Evolutionary conservation across 2,329 filamentous ascomycete genomes (phyloP), one percentile per base, ranked within the genome.

Genomic region (Pseudocercospora eumusae): DNA sequence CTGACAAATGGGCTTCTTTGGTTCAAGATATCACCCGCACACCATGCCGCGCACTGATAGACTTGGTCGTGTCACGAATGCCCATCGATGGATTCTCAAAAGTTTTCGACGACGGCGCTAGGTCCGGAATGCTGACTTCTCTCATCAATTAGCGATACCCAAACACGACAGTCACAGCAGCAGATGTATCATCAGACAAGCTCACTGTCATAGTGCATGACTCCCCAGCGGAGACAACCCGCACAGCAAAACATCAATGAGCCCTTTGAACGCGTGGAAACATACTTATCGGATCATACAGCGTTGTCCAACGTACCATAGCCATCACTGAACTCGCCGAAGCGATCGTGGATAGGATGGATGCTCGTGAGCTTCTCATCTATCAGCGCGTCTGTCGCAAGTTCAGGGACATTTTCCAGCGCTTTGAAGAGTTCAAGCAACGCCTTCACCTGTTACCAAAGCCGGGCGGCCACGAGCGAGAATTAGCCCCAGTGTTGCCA

Each of bases 51-150:
- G 62, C 58, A 23, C 21, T 64, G 23, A 47, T 64, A 15, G 15
- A 36, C 7, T 55, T 63, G 57, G 52, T 45, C 13, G 27, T 31
- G 3, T 21, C n/a, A 6, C n/a, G 50, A 13, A 28, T 33, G 20
- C 61, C 61, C 3, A 54, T 57, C 23, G 28, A 25, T 8, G 31
- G 45, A 15, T 33, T 57, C 10, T 47, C 57, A 4, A n/a, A 11
- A 4, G 25, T 60, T n/a, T 47, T 63, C n/a, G 61, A 63, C 53
- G 60, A 63, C 45, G 61, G 61, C 18, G 61, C 61, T n/a, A 57
- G 61, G 10, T 60, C 57, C 18, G 61, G 61, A 27, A 60, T 60
- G 61, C 27, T 57, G 18, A 60, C 61, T 1, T 55, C 56, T 4
- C 20, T 59, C 15, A 60, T 60, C n/a, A n/a, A 45, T 7, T 23